phyloP scores from a whole-genome alignment of 2,329 filamentous ascomycete genomes.

The Xylariales sp. region DNA sequence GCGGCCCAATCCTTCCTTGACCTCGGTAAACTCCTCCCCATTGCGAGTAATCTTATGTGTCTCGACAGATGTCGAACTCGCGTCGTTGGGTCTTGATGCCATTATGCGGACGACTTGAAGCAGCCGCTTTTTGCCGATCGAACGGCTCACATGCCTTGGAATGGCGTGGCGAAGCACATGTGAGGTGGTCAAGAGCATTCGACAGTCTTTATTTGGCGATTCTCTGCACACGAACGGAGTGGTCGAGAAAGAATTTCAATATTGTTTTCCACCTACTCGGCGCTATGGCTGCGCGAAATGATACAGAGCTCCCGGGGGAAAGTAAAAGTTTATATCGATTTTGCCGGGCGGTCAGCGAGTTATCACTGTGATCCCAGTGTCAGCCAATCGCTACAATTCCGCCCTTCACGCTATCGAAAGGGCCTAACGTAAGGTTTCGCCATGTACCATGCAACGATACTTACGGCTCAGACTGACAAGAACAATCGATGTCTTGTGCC shows the following conservation, averaged over 20 bases:
- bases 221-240: no score
- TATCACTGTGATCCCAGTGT: background rate
- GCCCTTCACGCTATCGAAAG: background rate
- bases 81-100: slow-evolving; percentile 16
- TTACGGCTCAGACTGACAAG: no score
- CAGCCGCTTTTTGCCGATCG: slow-evolving; percentile 7
- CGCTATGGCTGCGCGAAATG: no score
- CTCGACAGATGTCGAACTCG: slow-evolving; percentile 20
- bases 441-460: no score
- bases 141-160: slow-evolving; percentile 16
- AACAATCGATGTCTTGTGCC: no score
- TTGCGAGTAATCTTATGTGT: slow-evolving; percentile 32
- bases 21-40: slow-evolving; percentile 45
- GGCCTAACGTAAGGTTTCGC: background rate
- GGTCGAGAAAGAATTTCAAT: no score
- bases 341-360: slow-evolving; percentile 8
- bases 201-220: no score
- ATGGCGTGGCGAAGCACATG: slow-evolving; percentile 6
- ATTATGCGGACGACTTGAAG: slow-evolving; percentile 21
- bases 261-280: no score
- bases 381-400: slow-evolving; percentile 4
- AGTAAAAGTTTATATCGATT: slow-evolving; percentile 6
- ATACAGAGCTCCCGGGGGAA: no score
- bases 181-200: slow-evolving; percentile 9
- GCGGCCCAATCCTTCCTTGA: slow-evolving; percentile 53